A percentile compares a stretch with the other conserved stretches of the same genome.
phyloP scores from a whole-genome alignment of 371 early-diverging fungal species.

The Basidiobolus meristosporus region DNA sequence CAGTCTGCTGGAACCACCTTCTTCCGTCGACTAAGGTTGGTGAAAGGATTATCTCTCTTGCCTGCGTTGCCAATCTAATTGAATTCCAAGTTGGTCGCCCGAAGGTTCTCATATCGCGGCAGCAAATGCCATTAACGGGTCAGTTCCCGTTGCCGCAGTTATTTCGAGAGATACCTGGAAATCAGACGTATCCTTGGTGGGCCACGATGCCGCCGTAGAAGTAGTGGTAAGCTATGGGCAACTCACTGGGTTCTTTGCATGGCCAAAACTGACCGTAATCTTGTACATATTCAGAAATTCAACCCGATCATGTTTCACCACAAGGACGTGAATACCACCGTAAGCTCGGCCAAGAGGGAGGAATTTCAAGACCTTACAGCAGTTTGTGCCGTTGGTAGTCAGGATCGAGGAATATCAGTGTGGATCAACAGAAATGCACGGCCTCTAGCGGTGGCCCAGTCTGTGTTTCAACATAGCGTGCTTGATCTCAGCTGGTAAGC shows the following conservation, averaged over 20 bases:
- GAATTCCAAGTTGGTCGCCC: constrained; percentile 71
- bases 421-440: constrained; percentile 67
- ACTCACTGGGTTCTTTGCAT: constrained; percentile 1
- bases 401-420: constrained; percentile 75
- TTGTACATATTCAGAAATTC: constrained; percentile 20
- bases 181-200: constrained; percentile 66
- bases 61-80: neutral
- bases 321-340: constrained; percentile 5
- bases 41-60: neutral
- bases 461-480: constrained; percentile 65
- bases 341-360: neutral
- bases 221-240: constrained; percentile 42
- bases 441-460: constrained; percentile 53
- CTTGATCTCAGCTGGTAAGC: constrained; percentile 79
- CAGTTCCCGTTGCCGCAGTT: constrained; percentile 65
- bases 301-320: constrained; percentile 57
- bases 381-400: constrained; percentile 79
- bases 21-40: constrained; percentile 65
- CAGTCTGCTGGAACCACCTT: constrained; percentile 67
- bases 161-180: constrained; percentile 62
- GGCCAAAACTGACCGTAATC: neutral
- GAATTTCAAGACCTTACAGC: constrained; percentile 7
- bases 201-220: constrained; percentile 80
- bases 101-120: constrained; percentile 78
- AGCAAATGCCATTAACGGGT: constrained; percentile 76